Evolutionary conservation across 139 green algal species (phyloP).

Genomic region (Desmodesmus armatus): DNA sequence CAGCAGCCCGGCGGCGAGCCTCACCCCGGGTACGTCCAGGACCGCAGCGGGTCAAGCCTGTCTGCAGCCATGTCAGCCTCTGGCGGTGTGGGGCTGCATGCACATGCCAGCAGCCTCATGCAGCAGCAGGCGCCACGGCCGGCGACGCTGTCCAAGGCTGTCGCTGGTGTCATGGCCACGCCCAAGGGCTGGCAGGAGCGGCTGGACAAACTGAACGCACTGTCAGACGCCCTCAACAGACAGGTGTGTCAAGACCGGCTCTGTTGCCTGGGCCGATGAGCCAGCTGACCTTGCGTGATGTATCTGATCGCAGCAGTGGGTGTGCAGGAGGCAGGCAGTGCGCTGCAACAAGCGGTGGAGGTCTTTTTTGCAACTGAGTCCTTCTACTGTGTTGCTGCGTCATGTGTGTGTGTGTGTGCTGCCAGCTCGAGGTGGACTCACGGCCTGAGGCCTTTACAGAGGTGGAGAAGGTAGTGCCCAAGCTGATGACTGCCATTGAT

Average conservation of each 20-base stretch:
- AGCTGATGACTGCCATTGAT: constrained; percentile 56
- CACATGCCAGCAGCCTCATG: not conserved
- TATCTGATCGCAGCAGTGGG: no score
- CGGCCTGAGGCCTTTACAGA: constrained; percentile 12
- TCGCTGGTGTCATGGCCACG: not conserved
- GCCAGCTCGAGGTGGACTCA: constrained; percentile 1
- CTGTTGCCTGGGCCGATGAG: no score
- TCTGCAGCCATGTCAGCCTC: not conserved
- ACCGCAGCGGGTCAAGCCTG: not conserved
- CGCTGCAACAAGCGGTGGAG: no score
- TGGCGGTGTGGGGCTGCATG: not conserved
- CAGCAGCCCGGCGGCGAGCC: constrained; percentile 2
- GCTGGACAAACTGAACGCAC: constrained; percentile 18
- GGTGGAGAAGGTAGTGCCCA: constrained; percentile 55
- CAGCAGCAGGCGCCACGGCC: constrained; percentile 22
- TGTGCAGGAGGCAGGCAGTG: no score
- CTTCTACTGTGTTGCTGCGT: not conserved
- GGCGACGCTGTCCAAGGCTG: constrained; percentile 15
- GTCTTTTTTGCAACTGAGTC: no score
- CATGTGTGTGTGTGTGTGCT: not conserved
- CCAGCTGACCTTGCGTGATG: no score
- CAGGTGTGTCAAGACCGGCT: no score
- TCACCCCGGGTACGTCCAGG: no score
- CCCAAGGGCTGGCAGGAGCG: constrained; percentile 40
- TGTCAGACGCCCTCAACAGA: constrained; percentile 30